These are phyloP conservation scores for Clarireedia hainanense DNA, from an alignment of 2,329 filamentous ascomycete genomes.

Conservation along the genomic window DNA sequence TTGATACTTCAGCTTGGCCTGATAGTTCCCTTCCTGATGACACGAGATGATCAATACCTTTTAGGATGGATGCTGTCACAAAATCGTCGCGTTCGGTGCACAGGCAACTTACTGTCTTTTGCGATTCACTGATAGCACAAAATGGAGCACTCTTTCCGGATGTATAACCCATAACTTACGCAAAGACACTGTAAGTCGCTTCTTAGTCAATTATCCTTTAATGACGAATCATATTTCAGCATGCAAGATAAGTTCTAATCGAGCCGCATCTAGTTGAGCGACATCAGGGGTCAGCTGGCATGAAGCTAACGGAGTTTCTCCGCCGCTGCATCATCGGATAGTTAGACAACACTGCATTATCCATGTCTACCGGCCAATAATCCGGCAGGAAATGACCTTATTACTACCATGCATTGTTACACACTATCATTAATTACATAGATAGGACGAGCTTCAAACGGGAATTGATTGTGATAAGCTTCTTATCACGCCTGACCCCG, in stretches of 20 bases:
- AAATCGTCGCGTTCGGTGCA: no score
- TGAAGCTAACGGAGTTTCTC: conserved; percentile 1
- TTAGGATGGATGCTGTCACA: no score
- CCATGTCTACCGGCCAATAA: no score
- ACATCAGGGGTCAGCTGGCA: no score
- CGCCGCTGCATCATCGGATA: conserved; percentile 3
- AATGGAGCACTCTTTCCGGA: background rate
- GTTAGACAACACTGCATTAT: no score
- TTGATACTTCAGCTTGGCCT: conserved; percentile 5
- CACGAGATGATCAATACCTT: no score
- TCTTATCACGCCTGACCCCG: conserved; percentile 6
- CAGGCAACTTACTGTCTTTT: background rate
- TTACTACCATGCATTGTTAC: background rate
- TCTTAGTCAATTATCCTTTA: background rate
- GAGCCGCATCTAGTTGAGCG: no score
- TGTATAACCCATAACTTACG: no score
- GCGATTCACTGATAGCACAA: background rate
- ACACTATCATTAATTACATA: background rate
- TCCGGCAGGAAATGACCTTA: background rate
- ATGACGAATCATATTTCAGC: no score
- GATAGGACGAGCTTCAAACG: background rate
- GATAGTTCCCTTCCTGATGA: background rate
- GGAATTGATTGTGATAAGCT: background rate
- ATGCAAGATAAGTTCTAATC: no score
- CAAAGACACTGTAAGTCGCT: background rate